Base-by-base conservation (phyloP, 257 asterid species). In the Anisodus tanguticus region DNA sequence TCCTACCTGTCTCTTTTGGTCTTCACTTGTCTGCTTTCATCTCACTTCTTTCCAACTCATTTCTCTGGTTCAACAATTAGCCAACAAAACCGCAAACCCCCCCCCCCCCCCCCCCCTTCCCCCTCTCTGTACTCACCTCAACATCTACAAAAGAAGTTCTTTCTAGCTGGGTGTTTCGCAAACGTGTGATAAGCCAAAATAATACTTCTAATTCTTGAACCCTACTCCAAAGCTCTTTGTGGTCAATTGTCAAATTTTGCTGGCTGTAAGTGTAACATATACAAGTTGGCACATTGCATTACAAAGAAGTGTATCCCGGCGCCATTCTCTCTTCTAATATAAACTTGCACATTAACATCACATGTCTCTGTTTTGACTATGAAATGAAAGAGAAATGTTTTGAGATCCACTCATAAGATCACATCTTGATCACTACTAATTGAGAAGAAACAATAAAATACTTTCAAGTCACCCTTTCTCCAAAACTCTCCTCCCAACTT, bases 361-460 rank as follows among this genome's bases (percentile, higher is more conserved):
- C 78, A 41, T 41, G 78, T 69, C 3, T 69, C 4, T 69, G 54
- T 16, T 39, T 69, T 60, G 67, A 60, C 67, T 60, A n/a, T n/a
- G 31, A 60, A 60, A 60, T 60, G 12, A 7, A 60, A 60, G 35
- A 2, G 1, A 60, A 7, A 16, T 58, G 12, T 10, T 60, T 60
- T 39, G 31, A 69, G 78, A 69, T 69, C 54, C 3, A 69, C 31
- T 16, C 54, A 69, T 39, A 41, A 69, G 78, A 69, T 41, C 78
- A 69, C 78, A 3, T 69, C 35, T 69, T 69, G 31, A 41, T 69
- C 78, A 41, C 78, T 41, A 69, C 54, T 69, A 41, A 69, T 39
- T 16, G 4, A 41, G 8, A 69, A 41, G 13, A 41, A 69, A 31
- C 1, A 41, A 69, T 69, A 39, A 16, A 69, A 69, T 69, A 69